phyloP scores from a whole-genome alignment of 805 yeast species.

The Barnettozyma siamensis region DNA sequence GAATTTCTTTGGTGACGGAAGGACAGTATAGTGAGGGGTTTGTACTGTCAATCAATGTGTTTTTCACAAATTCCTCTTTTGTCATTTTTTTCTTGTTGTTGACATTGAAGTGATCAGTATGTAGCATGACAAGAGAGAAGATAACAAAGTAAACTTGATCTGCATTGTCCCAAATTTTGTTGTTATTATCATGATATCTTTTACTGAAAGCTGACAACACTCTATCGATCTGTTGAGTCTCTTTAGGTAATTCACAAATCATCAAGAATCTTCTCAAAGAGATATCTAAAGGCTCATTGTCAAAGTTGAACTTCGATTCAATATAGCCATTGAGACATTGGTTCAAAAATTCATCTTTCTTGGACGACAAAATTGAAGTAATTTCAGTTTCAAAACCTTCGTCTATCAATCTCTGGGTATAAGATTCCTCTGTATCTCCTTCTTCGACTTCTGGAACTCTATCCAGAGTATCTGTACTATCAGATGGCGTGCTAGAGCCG shows the following conservation, averaged over 20 bases:
- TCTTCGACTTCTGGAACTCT: slow-evolving; percentile 23
- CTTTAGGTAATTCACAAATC: slow-evolving; percentile 57
- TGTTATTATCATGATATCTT: slow-evolving; percentile 35
- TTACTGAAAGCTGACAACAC: slow-evolving; percentile 52
- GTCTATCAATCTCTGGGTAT: slow-evolving; percentile 21
- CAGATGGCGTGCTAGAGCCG: slow-evolving; percentile 8
- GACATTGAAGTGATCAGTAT: slow-evolving; percentile 67
- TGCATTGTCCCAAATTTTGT: slow-evolving; percentile 26
- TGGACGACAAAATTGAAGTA: slow-evolving; percentile 26
- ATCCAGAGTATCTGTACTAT: slow-evolving; percentile 3
- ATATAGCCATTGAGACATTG: slow-evolving; percentile 26
- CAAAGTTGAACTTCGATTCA: slow-evolving; percentile 40
- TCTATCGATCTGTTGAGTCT: slow-evolving; percentile 73
- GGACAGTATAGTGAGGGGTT: slow-evolving; percentile 20
- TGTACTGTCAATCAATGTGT: slow-evolving; percentile 30
- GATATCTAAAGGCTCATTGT: slow-evolving; percentile 56
- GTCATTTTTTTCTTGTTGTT: slow-evolving; percentile 65
- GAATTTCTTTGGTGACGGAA: slow-evolving; percentile 33
- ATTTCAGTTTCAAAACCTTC: slow-evolving; percentile 28
- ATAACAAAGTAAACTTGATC: slow-evolving; percentile 59
- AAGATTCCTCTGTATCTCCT: slow-evolving; percentile 26
- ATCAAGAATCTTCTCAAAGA: slow-evolving; percentile 56
- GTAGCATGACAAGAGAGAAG: slow-evolving; percentile 63
- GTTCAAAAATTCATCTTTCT: slow-evolving; percentile 23
- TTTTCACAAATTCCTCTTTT: slow-evolving; percentile 52